Evolutionary conservation across 768 basidiomycete genomes (phyloP).

Genomic region (Clitopilus passeckerianus): DNA sequence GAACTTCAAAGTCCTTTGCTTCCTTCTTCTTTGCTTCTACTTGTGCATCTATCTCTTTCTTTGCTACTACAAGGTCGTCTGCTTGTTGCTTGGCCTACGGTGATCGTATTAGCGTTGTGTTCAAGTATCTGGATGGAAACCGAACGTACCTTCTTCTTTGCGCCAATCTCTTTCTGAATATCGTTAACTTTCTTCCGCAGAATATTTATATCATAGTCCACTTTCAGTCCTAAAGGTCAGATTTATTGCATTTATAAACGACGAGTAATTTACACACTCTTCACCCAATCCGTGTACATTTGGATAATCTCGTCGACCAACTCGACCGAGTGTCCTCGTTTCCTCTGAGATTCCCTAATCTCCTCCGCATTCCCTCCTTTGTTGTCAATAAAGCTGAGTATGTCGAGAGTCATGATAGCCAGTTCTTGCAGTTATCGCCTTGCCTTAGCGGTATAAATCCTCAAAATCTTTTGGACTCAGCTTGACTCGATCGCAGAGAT

Average conservation of each 20-base stretch:
- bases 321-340: constrained; percentile 85
- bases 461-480: neutral
- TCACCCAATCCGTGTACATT: constrained; percentile 92
- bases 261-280: constrained; percentile 54
- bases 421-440: neutral
- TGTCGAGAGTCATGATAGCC: constrained; percentile 72
- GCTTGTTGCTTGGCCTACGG: constrained; percentile 86
- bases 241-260: neutral
- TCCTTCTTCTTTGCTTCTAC: constrained; percentile 74
- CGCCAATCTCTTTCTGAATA: constrained; percentile 90
- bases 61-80: constrained; percentile 79
- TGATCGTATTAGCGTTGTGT: neutral
- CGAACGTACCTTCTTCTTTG: constrained; percentile 79
- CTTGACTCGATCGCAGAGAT: constrained; percentile 9
- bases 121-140: neutral
- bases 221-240: constrained; percentile 31
- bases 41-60: constrained; percentile 80
- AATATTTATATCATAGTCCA: constrained; percentile 80
- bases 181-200: constrained; percentile 81
- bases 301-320: constrained; percentile 91
- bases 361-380: constrained; percentile 91
- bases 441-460: neutral
- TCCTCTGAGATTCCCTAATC: constrained; percentile 89
- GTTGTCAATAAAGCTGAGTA: constrained; percentile 73
- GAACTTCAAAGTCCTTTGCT: constrained; percentile 67